A percentile compares a stretch with the other conserved stretches of the same genome.
Conservation (phyloP, 2,329 filamentous ascomycete species). For the Fusarium bactridioides region DNA sequence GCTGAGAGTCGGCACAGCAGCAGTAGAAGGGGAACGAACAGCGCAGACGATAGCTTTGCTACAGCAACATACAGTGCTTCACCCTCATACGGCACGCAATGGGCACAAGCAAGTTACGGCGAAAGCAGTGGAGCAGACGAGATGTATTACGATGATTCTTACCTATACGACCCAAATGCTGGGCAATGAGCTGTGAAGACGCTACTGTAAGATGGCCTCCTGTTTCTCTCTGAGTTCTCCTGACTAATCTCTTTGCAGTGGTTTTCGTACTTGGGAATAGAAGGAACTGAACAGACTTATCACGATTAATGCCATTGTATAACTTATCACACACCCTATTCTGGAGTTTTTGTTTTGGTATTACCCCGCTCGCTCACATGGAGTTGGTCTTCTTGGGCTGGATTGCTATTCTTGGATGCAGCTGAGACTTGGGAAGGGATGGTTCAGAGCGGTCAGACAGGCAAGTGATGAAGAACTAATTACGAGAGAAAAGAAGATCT, state of each 20-base stretch:
- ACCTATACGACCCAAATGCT: slow-evolving; percentile 40
- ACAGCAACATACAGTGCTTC: slow-evolving; percentile 41
- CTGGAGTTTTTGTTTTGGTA: slow-evolving; percentile 7
- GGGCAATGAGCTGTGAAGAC: slow-evolving; percentile 21
- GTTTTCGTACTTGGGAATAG: slow-evolving; percentile 7
- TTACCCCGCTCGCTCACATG: slow-evolving; percentile 38
- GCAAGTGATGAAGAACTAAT: not conserved
- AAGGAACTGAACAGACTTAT: slow-evolving; percentile 8
- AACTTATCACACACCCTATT: slow-evolving; percentile 15
- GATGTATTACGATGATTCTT: slow-evolving; percentile 44
- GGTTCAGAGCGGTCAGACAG: not conserved
- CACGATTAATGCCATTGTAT: slow-evolving; percentile 32
- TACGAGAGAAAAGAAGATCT: not conserved
- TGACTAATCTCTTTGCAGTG: not conserved
- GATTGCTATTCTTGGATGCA: slow-evolving; percentile 20
- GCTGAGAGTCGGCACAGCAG: slow-evolving; percentile 55
- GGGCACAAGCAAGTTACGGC: slow-evolving; percentile 45
- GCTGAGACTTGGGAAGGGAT: slow-evolving; percentile 18
- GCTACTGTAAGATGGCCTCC: slow-evolving; percentile 14
- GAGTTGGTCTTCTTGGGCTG: slow-evolving; percentile 19
- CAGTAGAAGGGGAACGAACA: slow-evolving; percentile 49
- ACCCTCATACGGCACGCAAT: slow-evolving; percentile 35
- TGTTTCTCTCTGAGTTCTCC: not conserved
- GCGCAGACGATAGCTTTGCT: slow-evolving; percentile 46
- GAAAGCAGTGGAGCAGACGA: slow-evolving; percentile 47